phyloP scores from a whole-genome alignment of 2,329 filamentous ascomycete genomes.

The Acephala macrosclerotiorum region DNA sequence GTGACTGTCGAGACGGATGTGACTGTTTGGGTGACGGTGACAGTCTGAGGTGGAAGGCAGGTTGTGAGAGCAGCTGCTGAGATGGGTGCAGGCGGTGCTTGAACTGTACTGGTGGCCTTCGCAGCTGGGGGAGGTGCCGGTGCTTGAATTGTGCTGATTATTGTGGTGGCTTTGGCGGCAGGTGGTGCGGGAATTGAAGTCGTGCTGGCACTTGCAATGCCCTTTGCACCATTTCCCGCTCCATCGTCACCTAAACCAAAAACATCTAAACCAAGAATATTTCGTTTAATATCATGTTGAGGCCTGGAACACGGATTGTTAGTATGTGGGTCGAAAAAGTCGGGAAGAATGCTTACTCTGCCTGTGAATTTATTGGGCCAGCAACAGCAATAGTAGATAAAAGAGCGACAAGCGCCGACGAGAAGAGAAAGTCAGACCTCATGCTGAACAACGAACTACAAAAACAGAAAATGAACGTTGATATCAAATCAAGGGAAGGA shows the following conservation, averaged over 20 bases:
- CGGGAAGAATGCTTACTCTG: slow-evolving; percentile 2
- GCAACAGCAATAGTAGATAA: slow-evolving; percentile 33
- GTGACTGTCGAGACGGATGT: background rate
- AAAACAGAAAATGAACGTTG: slow-evolving; percentile 29
- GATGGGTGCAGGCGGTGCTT: background rate
- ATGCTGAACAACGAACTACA: slow-evolving; percentile 32
- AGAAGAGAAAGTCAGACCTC: slow-evolving; percentile 32
- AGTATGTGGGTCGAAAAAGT: background rate
- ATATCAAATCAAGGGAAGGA: slow-evolving; percentile 33
- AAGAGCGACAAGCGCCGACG: slow-evolving; percentile 37
- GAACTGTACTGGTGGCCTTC: background rate
- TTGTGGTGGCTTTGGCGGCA: background rate
- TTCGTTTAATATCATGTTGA: slow-evolving; percentile 13
- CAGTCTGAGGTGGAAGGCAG: slow-evolving; percentile 2
- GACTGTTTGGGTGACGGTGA: slow-evolving; percentile 18
- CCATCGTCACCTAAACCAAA: background rate
- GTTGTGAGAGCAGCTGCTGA: background rate
- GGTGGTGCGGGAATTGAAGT: slow-evolving; percentile 6
- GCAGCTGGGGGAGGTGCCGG: slow-evolving; percentile 3
- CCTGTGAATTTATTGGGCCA: slow-evolving; percentile 28
- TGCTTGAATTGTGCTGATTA: background rate
- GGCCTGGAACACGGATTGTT: background rate
- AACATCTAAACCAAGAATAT: slow-evolving; percentile 2
- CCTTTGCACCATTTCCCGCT: background rate
- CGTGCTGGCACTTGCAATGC: background rate